Conservation (phyloP, 768 basidiomycete genomes). For the Ramaria sp. region DNA sequence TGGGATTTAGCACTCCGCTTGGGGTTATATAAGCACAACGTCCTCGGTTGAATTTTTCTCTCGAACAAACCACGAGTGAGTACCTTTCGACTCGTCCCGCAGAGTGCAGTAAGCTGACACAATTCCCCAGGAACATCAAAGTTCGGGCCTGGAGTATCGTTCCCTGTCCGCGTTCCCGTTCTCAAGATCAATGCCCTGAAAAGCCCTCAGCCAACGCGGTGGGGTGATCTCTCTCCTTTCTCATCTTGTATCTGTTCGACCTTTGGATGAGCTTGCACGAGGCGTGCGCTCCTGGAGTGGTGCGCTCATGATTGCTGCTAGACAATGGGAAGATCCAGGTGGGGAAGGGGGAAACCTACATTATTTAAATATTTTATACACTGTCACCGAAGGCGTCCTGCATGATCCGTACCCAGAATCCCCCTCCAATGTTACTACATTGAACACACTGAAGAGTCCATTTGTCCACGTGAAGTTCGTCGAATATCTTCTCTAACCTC, state of each 20-base stretch:
- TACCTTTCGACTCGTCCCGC: not conserved
- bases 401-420: not conserved
- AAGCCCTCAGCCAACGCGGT: conserved; percentile 5
- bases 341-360: conserved; percentile 7
- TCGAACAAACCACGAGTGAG: conserved; percentile 45
- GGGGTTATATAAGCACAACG: conserved; percentile 13
- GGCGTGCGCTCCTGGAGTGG: conserved; percentile 7
- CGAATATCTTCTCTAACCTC: no score
- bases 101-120: not conserved
- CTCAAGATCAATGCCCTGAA: conserved; percentile 14
- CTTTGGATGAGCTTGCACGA: conserved; percentile 4
- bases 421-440: not conserved
- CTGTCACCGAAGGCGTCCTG: not conserved
- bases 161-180: conserved; percentile 74
- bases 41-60: conserved; percentile 14
- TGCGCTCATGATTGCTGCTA: conserved; percentile 6
- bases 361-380: conserved; percentile 23
- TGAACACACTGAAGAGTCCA: no score
- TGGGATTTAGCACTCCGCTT: conserved; percentile 2
- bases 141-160: conserved; percentile 86
- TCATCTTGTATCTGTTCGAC: conserved; percentile 1
- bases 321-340: conserved; percentile 1
- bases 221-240: conserved; percentile 7
- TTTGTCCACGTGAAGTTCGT: no score
- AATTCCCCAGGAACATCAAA: conserved; percentile 67